phyloP scores from a whole-genome alignment of 441 rosid genomes.

The Populus trichocarpa region DNA sequence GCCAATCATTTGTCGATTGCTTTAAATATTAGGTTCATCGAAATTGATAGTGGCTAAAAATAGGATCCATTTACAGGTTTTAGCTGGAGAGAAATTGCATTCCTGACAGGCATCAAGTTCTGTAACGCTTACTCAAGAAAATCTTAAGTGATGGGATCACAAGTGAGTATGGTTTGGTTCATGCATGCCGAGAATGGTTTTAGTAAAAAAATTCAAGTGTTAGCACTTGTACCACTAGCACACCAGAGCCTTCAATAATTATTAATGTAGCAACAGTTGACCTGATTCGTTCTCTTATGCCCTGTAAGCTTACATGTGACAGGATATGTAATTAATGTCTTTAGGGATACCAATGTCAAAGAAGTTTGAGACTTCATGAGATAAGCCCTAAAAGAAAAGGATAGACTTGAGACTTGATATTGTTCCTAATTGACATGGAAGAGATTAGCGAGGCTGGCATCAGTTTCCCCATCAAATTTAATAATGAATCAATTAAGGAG shows the following conservation, averaged over 20 bases:
- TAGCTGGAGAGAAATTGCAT: neutral
- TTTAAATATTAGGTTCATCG: neutral
- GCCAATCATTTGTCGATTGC: neutral
- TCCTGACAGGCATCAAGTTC: neutral
- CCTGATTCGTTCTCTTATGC: neutral
- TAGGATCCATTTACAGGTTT: neutral
- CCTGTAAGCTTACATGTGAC: neutral
- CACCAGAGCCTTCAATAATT: neutral
- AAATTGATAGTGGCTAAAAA: neutral
- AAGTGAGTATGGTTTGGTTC: neutral
- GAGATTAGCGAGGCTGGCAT: neutral
- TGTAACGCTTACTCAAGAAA: neutral
- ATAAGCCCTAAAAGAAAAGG: neutral
- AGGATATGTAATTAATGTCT: neutral
- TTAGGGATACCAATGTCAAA: neutral
- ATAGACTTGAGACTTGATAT: neutral
- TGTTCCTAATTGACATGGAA: neutral
- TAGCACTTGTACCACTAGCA: neutral
- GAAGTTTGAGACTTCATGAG: neutral
- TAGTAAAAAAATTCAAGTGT: neutral
- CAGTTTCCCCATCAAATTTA: neutral
- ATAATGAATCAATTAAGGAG: neutral
- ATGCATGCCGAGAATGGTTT: neutral
- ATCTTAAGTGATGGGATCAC: neutral
- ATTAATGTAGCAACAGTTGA: neutral